These are phyloP conservation scores for Suillus clintonianus DNA, from an alignment of 768 basidiomycete species.

Conservation along the genomic window DNA sequence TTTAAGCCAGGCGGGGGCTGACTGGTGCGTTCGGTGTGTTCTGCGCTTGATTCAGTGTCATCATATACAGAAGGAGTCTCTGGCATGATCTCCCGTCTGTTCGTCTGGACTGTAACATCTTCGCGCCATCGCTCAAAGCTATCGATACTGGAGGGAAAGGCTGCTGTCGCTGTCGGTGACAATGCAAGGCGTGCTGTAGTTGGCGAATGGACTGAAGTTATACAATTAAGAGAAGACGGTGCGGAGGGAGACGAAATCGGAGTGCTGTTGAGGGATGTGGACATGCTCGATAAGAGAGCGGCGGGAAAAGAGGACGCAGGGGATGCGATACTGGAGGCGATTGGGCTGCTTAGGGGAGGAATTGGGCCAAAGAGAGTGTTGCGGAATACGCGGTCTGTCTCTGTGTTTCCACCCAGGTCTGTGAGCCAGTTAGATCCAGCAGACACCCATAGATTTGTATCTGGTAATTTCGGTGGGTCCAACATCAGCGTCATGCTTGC, in stretches of 20 bases:
- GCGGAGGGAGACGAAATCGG: slow-evolving; percentile 16
- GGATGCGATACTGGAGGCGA: slow-evolving; percentile 21
- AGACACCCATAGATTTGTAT: slow-evolving; percentile 17
- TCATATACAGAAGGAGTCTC: background rate
- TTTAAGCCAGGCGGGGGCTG: background rate
- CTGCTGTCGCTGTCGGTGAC: slow-evolving; percentile 29
- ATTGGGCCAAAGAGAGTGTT: slow-evolving; percentile 17
- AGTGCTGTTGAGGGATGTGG: slow-evolving; percentile 16
- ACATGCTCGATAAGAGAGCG: slow-evolving; percentile 12
- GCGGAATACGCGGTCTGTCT: slow-evolving; percentile 33
- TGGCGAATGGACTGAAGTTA: background rate
- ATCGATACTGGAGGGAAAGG: slow-evolving; percentile 33
- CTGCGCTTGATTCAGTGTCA: background rate
- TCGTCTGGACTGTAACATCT: slow-evolving; percentile 9
- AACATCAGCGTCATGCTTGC: background rate
- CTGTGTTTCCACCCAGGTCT: slow-evolving; percentile 32
- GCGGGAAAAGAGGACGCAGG: slow-evolving; percentile 22
- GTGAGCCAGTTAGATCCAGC: slow-evolving; percentile 31
- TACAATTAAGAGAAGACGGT: slow-evolving; percentile 12
- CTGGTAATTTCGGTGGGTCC: slow-evolving; percentile 6
- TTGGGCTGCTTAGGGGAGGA: slow-evolving; percentile 15
- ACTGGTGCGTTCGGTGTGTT: background rate
- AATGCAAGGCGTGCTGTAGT: slow-evolving; percentile 18
- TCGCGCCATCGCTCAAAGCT: slow-evolving; percentile 31
- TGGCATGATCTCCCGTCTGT: background rate